phyloP scores from a whole-genome alignment of 352 stramenopile species.

The Aphanomyces euteiches region DNA sequence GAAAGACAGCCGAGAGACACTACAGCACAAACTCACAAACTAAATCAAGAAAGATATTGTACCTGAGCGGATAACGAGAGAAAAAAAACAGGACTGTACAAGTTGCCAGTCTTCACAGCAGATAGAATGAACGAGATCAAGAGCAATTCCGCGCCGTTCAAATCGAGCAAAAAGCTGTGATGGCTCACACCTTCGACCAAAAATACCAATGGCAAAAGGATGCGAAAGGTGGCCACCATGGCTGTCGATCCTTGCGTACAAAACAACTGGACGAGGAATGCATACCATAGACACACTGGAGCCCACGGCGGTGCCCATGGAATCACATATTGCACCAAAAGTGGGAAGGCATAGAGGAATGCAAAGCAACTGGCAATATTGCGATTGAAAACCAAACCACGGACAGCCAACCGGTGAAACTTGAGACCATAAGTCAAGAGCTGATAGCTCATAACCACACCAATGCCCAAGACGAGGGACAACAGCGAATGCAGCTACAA shows the following conservation, averaged over 20 bases:
- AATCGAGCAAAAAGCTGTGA: slow-evolving; percentile 85
- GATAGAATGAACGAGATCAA: slow-evolving; percentile 83
- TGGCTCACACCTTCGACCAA: slow-evolving; percentile 83
- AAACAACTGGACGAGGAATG: slow-evolving; percentile 85
- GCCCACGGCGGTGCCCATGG: slow-evolving; percentile 85
- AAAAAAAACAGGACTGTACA: slow-evolving; percentile 81
- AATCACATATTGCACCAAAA: slow-evolving; percentile 83
- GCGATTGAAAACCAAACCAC: slow-evolving; percentile 71
- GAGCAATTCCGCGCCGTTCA: slow-evolving; percentile 82
- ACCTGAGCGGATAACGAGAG: slow-evolving; percentile 77
- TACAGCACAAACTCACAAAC: slow-evolving; percentile 28
- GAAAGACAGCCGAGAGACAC: slow-evolving; percentile 75
- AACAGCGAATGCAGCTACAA: slow-evolving; percentile 66
- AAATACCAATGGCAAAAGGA: slow-evolving; percentile 81
- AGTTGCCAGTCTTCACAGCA: slow-evolving; percentile 79
- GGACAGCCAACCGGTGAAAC: slow-evolving; percentile 77
- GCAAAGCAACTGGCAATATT: slow-evolving; percentile 86
- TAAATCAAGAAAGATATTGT: slow-evolving; percentile 14
- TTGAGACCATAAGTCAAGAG: slow-evolving; percentile 71
- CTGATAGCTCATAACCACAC: slow-evolving; percentile 64
- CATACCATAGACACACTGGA: slow-evolving; percentile 86
- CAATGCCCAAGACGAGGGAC: slow-evolving; percentile 59
- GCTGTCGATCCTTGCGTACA: slow-evolving; percentile 75
- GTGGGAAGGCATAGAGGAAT: slow-evolving; percentile 84
- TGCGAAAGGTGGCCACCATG: slow-evolving; percentile 83